Base-by-base conservation (phyloP, 2,329 filamentous ascomycete species). In the Verticillium isaacii region DNA sequence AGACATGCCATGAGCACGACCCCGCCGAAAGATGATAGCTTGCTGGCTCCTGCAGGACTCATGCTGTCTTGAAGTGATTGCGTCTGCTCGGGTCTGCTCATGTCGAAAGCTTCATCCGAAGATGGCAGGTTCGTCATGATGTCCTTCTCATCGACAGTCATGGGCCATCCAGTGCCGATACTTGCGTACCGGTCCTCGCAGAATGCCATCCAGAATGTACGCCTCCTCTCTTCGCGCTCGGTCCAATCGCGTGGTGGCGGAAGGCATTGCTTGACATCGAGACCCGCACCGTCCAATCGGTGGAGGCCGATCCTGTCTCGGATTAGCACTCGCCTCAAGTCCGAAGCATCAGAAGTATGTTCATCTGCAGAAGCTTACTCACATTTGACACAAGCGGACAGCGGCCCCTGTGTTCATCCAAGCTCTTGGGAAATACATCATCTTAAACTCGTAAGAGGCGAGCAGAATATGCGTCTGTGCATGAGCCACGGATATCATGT, bases 141-240 rank as follows among this genome's bases (percentile, higher is more conserved):
- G 78, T 99, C 95, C 71, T 85, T 86, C 76, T 99, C 95, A 66
- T 98, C 94, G 60, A 98, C 86, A 0, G 85, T 88, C 91, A 98
- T 94, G 1, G 95, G 95, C 95, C 95, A 98, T 7, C 95, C 95
- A 2, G 95, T 98, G 37, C 95, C 95, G 61, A 97, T 95, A 70
- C 93, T 97, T 6, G 93, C 91, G 75, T 97, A 98, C 59, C 95
- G 87, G 71, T 98, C 95, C 65, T 93, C 81, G 68, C 89, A 92
- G 71, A 97, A 98, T 3, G 90, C 86, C 87, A 95, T 89, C 95
- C 95, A 99, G 68, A 98, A 98, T 0, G 93, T 96, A 66, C 95
- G 85, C 59, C 95, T 85, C 67, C 95, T 84, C 73, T 99, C 95
- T 77, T 98, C 95, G 61, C 87, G 85, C 73, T 98, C 95, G 0